These are phyloP conservation scores for Polygonum maritimum DNA, from an alignment of 148 eudicot genomes.

Conservation along the genomic window DNA sequence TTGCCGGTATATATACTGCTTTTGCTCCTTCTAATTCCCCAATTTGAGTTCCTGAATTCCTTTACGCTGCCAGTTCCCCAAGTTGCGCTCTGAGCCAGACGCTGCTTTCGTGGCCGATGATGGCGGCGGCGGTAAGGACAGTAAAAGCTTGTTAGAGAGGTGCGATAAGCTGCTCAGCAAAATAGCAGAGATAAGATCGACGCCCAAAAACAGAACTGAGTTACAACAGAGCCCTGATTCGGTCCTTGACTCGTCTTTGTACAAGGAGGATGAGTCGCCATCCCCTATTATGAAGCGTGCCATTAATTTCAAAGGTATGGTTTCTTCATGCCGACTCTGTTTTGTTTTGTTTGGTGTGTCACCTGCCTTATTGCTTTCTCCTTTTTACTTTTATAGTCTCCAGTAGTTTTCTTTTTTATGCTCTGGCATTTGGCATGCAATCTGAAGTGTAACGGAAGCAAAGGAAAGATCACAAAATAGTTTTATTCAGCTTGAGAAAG, in stretches of 20 bases:
- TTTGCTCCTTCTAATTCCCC: too few relatives aligned
- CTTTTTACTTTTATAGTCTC: neutral
- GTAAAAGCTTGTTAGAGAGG: conserved; percentile 59
- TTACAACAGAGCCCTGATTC: conserved; percentile 88
- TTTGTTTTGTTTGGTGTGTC: neutral
- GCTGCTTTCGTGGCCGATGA: too few relatives aligned
- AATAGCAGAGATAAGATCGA: conserved; percentile 61
- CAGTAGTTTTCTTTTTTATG: neutral
- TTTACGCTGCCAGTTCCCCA: too few relatives aligned
- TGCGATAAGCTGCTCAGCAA: conserved; percentile 65
- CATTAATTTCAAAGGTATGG: conserved; percentile 81
- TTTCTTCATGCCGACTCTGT: neutral
- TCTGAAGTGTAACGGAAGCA: neutral
- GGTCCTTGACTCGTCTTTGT: conserved; percentile 82
- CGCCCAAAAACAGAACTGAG: conserved; percentile 33
- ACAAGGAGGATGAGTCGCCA: conserved; percentile 83
- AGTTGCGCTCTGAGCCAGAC: too few relatives aligned
- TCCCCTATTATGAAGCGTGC: conserved; percentile 81
- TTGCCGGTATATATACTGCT: too few relatives aligned
- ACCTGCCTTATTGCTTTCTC: neutral
- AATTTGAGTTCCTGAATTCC: too few relatives aligned
- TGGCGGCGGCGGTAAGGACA: too few relatives aligned
- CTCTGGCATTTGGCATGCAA: neutral
- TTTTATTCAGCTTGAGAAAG: neutral
- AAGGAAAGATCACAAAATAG: neutral